Conservation (phyloP, 352 stramenopile genomes). For the Phytophthora macrochlamydospora region DNA sequence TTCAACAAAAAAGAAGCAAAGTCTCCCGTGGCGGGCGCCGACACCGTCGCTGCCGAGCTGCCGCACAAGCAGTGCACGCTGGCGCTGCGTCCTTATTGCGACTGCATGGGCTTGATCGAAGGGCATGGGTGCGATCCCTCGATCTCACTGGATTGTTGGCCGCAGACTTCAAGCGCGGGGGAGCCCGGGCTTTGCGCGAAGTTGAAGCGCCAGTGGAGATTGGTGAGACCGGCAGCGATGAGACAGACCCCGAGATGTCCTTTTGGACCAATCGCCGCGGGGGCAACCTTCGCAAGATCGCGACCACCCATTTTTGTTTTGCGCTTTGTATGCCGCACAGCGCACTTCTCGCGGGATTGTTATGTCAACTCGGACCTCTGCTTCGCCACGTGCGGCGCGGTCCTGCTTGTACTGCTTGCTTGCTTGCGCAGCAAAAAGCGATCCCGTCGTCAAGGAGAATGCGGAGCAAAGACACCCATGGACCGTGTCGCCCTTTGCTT, state of each 20-base stretch:
- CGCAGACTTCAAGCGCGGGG: conserved; percentile 22
- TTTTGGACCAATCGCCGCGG: conserved; percentile 22
- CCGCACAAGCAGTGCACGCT: background rate
- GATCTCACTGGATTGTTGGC: conserved; percentile 18
- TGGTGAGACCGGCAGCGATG: conserved; percentile 11
- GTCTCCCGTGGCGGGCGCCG: background rate
- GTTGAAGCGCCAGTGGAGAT: conserved; percentile 41
- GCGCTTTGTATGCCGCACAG: background rate
- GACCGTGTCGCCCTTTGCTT: too few species aligned
- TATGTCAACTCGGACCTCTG: too few species aligned
- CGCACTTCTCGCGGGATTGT: too few species aligned
- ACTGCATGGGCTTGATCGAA: conserved; percentile 1
- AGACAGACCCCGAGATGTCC: conserved; percentile 9
- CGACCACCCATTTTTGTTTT: conserved; percentile 10
- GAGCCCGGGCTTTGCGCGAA: conserved; percentile 25
- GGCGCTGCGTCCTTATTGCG: background rate
- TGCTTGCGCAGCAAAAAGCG: background rate
- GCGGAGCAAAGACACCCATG: too few species aligned
- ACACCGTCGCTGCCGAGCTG: background rate
- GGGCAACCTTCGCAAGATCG: background rate
- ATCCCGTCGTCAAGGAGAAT: too few species aligned
- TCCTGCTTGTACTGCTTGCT: too few species aligned
- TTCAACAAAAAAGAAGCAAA: conserved; percentile 44
- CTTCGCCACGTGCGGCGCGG: too few species aligned
- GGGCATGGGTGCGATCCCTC: conserved; percentile 7